Evolutionary conservation across 352 stramenopile genomes (phyloP).

Genomic region (Hyaloperonospora brassicae): DNA sequence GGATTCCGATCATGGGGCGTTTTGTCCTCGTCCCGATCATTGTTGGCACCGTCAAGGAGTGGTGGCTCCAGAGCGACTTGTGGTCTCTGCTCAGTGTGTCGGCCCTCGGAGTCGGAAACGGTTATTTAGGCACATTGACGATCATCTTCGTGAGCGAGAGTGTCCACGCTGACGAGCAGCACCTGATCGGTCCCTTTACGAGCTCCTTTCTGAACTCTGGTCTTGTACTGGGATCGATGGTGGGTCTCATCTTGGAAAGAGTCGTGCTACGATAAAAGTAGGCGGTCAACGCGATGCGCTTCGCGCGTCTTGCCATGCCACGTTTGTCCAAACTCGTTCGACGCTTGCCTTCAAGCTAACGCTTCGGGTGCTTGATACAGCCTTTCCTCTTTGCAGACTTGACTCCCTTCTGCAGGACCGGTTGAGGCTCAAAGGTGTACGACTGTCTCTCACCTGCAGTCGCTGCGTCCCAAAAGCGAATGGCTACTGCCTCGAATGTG

Average conservation of each 20-base stretch:
- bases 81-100: slow-evolving; percentile 66
- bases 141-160: slow-evolving; percentile 82
- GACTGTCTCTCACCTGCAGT: slow-evolving; percentile 11
- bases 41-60: slow-evolving; percentile 62
- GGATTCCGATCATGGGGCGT: slow-evolving; percentile 47
- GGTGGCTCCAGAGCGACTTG: slow-evolving; percentile 57
- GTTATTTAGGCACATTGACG: slow-evolving; percentile 66
- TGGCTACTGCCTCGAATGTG: slow-evolving; percentile 32
- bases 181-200: slow-evolving; percentile 70
- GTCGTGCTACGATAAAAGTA: slow-evolving; percentile 38
- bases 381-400: slow-evolving; percentile 27
- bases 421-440: slow-evolving; percentile 37
- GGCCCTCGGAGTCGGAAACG: slow-evolving; percentile 68
- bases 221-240: slow-evolving; percentile 66
- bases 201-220: slow-evolving; percentile 83
- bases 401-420: slow-evolving; percentile 30
- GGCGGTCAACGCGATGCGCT: neutral
- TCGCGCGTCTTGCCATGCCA: neutral
- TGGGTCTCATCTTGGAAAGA: slow-evolving; percentile 54
- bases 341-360: slow-evolving; percentile 5
- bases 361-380: slow-evolving; percentile 20
- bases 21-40: slow-evolving; percentile 60
- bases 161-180: slow-evolving; percentile 58
- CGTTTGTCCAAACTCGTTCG: slow-evolving; percentile 4
- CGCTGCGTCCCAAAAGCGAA: slow-evolving; percentile 52